Evolutionary conservation across 139 green algal genomes (phyloP).

Genomic region (Chlamydomonas sp.): DNA sequence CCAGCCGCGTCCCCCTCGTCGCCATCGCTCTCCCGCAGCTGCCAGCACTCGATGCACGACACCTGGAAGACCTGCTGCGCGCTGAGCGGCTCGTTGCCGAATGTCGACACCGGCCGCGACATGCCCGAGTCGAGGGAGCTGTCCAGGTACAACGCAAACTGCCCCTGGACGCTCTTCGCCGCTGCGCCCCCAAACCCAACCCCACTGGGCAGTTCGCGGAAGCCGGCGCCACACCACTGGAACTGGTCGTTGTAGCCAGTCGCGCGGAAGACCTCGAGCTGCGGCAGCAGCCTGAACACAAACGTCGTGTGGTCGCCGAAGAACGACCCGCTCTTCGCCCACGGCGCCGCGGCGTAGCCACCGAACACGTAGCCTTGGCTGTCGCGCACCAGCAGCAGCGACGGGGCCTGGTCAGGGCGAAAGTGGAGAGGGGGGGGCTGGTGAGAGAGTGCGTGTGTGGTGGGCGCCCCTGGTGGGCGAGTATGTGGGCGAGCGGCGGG

Average conservation of each 20-base stretch:
- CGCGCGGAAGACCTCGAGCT: conserved; percentile 29
- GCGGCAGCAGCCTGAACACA: conserved; percentile 41
- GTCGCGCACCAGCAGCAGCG: conserved; percentile 45
- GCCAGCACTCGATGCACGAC: conserved; percentile 41
- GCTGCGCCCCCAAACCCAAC: conserved; percentile 36
- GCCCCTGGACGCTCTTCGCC: conserved; percentile 7
- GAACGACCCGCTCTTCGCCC: conserved; percentile 42
- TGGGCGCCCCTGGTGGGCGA: not conserved
- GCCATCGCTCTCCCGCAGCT: conserved; percentile 28
- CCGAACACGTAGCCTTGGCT: conserved; percentile 41
- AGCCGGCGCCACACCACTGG: conserved; percentile 57
- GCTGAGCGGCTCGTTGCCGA: conserved; percentile 19
- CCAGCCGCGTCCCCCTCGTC: conserved; percentile 15
- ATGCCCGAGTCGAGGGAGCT: conserved; percentile 42
- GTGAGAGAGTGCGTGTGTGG: not conserved
- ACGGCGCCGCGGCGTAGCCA: conserved; percentile 42
- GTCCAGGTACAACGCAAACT: conserved; percentile 51
- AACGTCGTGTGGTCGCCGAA: conserved; percentile 45
- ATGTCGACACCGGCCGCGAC: conserved; percentile 43
- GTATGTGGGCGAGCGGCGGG: not conserved
- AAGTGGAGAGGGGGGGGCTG: not conserved
- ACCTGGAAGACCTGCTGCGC: conserved; percentile 37
- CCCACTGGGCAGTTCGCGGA: conserved; percentile 46
- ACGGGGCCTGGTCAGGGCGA: not conserved
- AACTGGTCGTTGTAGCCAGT: conserved; percentile 53